These are phyloP conservation scores for Tetrapyrgos nigripes DNA, from an alignment of 1,284 basidiomycete genomes.

Conservation along the genomic window DNA sequence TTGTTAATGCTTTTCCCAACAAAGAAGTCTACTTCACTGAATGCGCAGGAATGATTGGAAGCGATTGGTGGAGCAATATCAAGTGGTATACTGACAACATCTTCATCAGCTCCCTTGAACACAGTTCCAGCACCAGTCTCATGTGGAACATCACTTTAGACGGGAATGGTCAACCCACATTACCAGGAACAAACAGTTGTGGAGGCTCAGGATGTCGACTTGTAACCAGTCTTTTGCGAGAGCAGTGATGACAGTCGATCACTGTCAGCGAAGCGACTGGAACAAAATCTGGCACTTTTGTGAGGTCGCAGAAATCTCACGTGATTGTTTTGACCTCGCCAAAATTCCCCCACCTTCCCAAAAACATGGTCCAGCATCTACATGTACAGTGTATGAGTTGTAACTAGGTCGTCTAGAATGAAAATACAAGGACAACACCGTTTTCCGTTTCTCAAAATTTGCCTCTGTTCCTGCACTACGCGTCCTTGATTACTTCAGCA, in stretches of 20 bases:
- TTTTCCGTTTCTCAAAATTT: neutral
- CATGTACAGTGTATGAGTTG: neutral
- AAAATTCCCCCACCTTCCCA: neutral
- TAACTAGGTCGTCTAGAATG: neutral
- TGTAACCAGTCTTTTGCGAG: too few species aligned
- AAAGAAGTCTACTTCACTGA: conserved; percentile 47
- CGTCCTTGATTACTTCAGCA: neutral
- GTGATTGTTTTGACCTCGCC: neutral
- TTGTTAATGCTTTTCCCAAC: conserved; percentile 49
- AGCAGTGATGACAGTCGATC: neutral
- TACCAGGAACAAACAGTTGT: conserved; percentile 71
- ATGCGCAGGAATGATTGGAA: conserved; percentile 54
- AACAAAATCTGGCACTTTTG: neutral
- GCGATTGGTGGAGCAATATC: conserved; percentile 83
- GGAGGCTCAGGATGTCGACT: conserved; percentile 65
- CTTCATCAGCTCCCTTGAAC: conserved; percentile 51
- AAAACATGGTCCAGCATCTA: neutral
- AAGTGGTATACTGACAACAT: conserved; percentile 84
- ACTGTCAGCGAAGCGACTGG: neutral
- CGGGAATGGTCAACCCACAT: conserved; percentile 62
- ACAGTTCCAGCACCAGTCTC: conserved; percentile 57
- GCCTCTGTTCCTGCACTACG: neutral
- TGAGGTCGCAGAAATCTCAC: neutral
- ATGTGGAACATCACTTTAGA: conserved; percentile 81
- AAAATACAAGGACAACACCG: neutral